A percentile compares a stretch with the other conserved stretches of the same genome.
Conservation (phyloP, 352 stramenopile genomes). For the Phytophthora constricta region DNA sequence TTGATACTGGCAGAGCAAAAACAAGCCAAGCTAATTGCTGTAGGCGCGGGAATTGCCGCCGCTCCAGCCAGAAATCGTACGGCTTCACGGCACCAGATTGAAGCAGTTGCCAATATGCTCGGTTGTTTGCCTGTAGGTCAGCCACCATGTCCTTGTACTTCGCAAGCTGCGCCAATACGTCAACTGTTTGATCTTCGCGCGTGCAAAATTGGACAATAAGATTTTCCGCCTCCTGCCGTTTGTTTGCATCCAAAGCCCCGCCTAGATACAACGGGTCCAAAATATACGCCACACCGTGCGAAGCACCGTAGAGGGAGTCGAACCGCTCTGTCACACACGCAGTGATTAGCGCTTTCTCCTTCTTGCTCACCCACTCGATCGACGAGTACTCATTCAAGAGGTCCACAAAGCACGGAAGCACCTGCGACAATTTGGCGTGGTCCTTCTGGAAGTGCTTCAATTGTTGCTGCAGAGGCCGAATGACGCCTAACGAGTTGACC, state of each 20-base stretch:
- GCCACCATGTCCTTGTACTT: constrained; percentile 57
- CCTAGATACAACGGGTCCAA: constrained; percentile 67
- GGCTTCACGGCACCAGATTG: constrained; percentile 49
- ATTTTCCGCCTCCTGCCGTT: constrained; percentile 50
- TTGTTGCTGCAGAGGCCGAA: constrained; percentile 65
- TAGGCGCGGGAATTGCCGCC: constrained; percentile 61
- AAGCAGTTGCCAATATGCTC: constrained; percentile 62
- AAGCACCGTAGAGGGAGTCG: constrained; percentile 66
- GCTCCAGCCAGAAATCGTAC: constrained; percentile 69
- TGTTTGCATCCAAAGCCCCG: constrained; percentile 50
- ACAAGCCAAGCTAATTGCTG: constrained; percentile 64
- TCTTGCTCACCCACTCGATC: constrained; percentile 75
- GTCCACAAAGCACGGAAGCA: constrained; percentile 57
- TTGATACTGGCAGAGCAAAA: constrained; percentile 62
- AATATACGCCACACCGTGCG: constrained; percentile 65
- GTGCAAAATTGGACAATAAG: constrained; percentile 60
- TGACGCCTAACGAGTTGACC: constrained; percentile 57
- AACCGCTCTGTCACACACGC: constrained; percentile 71
- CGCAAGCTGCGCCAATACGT: constrained; percentile 57
- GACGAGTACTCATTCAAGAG: constrained; percentile 53
- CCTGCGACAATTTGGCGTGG: constrained; percentile 54
- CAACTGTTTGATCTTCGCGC: constrained; percentile 34
- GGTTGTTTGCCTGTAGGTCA: constrained; percentile 62
- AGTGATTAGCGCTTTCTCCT: constrained; percentile 74
- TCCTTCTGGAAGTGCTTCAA: constrained; percentile 55